Percentiles rank a stretch among this genome's conserved stretches.
Conservation (phyloP, 2,329 filamentous ascomycete genomes). For the Dactylellina haptotyla region DNA sequence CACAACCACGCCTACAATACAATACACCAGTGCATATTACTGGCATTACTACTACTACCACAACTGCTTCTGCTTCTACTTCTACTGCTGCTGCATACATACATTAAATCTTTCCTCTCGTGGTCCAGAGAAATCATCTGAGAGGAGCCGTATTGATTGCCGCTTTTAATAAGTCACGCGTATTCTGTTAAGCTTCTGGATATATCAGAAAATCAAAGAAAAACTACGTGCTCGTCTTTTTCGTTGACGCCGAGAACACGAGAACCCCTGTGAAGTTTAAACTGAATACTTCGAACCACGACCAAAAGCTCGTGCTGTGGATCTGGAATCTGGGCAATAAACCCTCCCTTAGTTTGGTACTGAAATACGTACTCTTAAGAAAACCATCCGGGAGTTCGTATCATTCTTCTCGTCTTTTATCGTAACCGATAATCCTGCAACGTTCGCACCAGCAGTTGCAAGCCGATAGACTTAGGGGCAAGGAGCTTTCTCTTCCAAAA, state of each 20-base stretch:
- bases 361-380: slow-evolving; percentile 52
- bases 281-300: slow-evolving; percentile 42
- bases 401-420: slow-evolving; percentile 15
- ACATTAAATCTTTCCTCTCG: slow-evolving; percentile 42
- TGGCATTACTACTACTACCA: slow-evolving; percentile 16
- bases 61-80: slow-evolving; percentile 21
- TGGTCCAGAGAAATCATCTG: slow-evolving; percentile 38
- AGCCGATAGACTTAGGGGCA: slow-evolving; percentile 6
- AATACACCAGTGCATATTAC: background rate
- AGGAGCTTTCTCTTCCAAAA: background rate
- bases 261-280: slow-evolving; percentile 41
- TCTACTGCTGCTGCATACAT: slow-evolving; percentile 36
- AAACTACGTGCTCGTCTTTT: slow-evolving; percentile 49
- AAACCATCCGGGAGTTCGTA: background rate
- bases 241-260: slow-evolving; percentile 21
- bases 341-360: slow-evolving; percentile 34
- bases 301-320: slow-evolving; percentile 43
- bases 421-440: slow-evolving; percentile 42
- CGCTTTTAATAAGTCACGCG: slow-evolving; percentile 39
- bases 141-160: slow-evolving; percentile 49
- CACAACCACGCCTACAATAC: slow-evolving; percentile 12
- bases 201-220: slow-evolving; percentile 30
- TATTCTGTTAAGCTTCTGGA: slow-evolving; percentile 52
- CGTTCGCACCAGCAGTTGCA: slow-evolving; percentile 26
- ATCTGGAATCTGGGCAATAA: slow-evolving; percentile 42